Evolutionary conservation across 805 yeast genomes (phyloP).

Genomic region (Kodamaea lidongshanica): DNA sequence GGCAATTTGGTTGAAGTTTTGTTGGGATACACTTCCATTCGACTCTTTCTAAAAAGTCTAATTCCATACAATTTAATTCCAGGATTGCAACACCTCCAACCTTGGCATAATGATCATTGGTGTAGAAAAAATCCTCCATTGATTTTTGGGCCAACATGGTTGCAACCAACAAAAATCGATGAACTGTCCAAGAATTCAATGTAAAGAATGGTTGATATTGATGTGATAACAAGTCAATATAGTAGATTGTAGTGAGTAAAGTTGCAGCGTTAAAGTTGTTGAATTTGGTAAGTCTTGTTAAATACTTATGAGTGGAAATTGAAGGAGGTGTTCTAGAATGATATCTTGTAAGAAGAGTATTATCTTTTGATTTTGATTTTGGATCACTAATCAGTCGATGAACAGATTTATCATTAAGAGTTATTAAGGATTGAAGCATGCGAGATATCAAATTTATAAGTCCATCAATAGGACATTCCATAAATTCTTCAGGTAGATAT

Average conservation of each 20-base stretch:
- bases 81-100: slow-evolving; percentile 88
- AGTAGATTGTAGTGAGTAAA: slow-evolving; percentile 75
- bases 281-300: slow-evolving; percentile 71
- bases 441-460: slow-evolving; percentile 67
- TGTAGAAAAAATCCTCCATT: slow-evolving; percentile 87
- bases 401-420: slow-evolving; percentile 60
- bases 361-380: slow-evolving; percentile 12
- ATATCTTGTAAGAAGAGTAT: slow-evolving; percentile 62
- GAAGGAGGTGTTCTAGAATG: slow-evolving; percentile 92
- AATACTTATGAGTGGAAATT: slow-evolving; percentile 72
- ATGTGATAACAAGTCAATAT: slow-evolving; percentile 76
- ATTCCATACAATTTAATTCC: slow-evolving; percentile 81
- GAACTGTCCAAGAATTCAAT: slow-evolving; percentile 86
- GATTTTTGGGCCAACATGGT: slow-evolving; percentile 89
- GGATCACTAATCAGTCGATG: slow-evolving; percentile 29
- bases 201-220: slow-evolving; percentile 73
- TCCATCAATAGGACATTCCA: slow-evolving; percentile 63
- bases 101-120: slow-evolving; percentile 88
- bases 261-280: slow-evolving; percentile 83
- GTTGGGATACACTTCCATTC: slow-evolving; percentile 54
- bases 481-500: slow-evolving; percentile 47
- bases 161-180: slow-evolving; percentile 82
- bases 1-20: slow-evolving; percentile 15
- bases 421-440: slow-evolving; percentile 71
- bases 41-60: slow-evolving; percentile 77